These are phyloP conservation scores for Epicoccum nigrum DNA, from an alignment of 2,329 filamentous ascomycete genomes.

Conservation along the genomic window DNA sequence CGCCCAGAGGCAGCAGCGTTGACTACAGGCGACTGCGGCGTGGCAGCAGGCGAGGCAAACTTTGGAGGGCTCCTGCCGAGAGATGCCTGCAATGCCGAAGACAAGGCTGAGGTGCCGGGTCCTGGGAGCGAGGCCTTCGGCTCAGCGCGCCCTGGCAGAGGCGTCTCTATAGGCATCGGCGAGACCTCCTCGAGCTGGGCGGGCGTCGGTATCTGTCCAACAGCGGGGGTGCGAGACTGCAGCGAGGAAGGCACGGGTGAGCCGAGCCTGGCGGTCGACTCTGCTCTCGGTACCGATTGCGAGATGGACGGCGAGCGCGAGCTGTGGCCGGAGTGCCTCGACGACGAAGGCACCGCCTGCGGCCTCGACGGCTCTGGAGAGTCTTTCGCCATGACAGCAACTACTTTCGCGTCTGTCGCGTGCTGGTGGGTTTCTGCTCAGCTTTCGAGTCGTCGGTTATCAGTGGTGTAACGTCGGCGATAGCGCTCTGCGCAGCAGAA, in stretches of 20 bases:
- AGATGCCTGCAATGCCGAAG: slow-evolving; percentile 81
- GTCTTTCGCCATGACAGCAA: slow-evolving; percentile 11
- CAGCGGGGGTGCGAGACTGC: slow-evolving; percentile 52
- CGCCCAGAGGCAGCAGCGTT: slow-evolving; percentile 54
- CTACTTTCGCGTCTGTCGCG: slow-evolving; percentile 7
- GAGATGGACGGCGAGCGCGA: slow-evolving; percentile 33
- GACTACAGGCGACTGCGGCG: slow-evolving; percentile 62
- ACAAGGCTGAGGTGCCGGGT: slow-evolving; percentile 85
- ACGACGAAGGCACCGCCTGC: slow-evolving; percentile 38
- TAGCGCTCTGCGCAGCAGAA: slow-evolving; percentile 6
- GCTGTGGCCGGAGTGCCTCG: slow-evolving; percentile 32
- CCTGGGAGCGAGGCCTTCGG: slow-evolving; percentile 68
- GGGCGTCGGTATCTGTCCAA: slow-evolving; percentile 58
- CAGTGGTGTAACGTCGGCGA: slow-evolving; percentile 31
- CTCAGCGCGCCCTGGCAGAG: slow-evolving; percentile 67
- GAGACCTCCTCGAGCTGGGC: slow-evolving; percentile 53
- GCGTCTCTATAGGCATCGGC: slow-evolving; percentile 55
- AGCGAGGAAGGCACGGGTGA: slow-evolving; percentile 60
- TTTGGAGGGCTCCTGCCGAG: slow-evolving; percentile 72
- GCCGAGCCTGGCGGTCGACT: slow-evolving; percentile 61
- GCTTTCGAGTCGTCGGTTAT: slow-evolving; percentile 25
- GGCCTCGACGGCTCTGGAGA: slow-evolving; percentile 32
- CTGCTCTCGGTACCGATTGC: slow-evolving; percentile 56
- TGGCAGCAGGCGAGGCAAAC: slow-evolving; percentile 63
- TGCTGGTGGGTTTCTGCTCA: slow-evolving; percentile 7